phyloP scores from a whole-genome alignment of 768 basidiomycete genomes.

The Phallus indusiatus region DNA sequence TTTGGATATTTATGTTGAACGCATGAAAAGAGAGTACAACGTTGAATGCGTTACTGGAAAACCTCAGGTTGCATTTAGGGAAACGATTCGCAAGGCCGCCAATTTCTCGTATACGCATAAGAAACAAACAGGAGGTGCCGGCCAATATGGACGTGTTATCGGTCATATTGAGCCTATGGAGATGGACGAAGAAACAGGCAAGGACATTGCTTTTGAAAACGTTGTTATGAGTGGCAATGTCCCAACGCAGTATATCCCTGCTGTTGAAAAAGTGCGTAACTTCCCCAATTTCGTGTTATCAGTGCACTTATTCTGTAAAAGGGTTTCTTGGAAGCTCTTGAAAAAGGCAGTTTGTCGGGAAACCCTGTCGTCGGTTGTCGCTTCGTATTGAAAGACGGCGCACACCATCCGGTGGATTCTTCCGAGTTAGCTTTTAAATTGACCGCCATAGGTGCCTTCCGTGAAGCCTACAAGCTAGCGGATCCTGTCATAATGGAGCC shows the following conservation, averaged over 20 bases:
- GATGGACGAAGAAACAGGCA: conserved; percentile 61
- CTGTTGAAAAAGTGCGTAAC: conserved; percentile 73
- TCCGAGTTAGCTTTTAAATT: conserved; percentile 92
- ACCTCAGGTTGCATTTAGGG: conserved; percentile 93
- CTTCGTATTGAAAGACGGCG: conserved; percentile 86
- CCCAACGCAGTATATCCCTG: conserved; percentile 86
- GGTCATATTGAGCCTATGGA: conserved; percentile 86
- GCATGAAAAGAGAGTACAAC: conserved; percentile 96
- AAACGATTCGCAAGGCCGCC: conserved; percentile 78
- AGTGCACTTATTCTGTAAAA: conserved; percentile 19
- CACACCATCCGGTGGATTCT: conserved; percentile 89
- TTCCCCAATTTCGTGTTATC: not conserved
- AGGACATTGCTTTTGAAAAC: conserved; percentile 78
- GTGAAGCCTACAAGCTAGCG: conserved; percentile 74
- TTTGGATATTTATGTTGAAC: conserved; percentile 97
- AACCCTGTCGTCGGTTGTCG: conserved; percentile 80
- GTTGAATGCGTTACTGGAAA: conserved; percentile 90
- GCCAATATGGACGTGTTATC: conserved; percentile 90
- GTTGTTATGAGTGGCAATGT: conserved; percentile 88
- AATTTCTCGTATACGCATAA: conserved; percentile 91
- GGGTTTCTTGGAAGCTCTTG: conserved; percentile 93
- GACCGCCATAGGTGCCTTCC: conserved; percentile 85
- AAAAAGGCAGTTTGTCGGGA: conserved; percentile 84
- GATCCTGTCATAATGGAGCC: conserved; percentile 84
- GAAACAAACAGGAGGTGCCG: conserved; percentile 96